Conservation (phyloP, 1,284 basidiomycete species). For the Xanthoconium separans region DNA sequence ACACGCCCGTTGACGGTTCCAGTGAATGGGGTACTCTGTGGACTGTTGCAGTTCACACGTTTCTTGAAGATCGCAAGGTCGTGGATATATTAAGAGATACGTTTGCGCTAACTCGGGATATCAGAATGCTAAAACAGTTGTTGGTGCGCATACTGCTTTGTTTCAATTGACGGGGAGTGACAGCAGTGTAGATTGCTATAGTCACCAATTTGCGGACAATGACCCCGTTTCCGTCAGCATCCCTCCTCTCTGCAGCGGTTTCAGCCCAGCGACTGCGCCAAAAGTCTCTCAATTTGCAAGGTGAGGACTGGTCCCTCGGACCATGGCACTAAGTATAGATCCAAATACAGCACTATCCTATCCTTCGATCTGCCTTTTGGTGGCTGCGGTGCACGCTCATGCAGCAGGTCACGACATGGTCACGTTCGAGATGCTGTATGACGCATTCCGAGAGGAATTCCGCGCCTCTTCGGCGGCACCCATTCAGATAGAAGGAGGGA, state of each 20-base stretch:
- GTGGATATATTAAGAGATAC: constrained; percentile 52
- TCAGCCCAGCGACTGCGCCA: constrained; percentile 54
- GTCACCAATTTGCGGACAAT: constrained; percentile 47
- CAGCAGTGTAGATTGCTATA: constrained; percentile 45
- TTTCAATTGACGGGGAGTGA: constrained; percentile 26
- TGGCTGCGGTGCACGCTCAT: constrained; percentile 64
- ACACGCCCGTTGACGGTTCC: constrained; percentile 26
- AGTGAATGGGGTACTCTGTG: constrained; percentile 58
- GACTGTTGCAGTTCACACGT: constrained; percentile 56
- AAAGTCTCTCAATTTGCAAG: constrained; percentile 47
- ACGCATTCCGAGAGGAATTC: constrained; percentile 65
- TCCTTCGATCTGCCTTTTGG: constrained; percentile 70
- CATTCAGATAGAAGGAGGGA: constrained; percentile 68
- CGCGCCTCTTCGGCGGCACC: constrained; percentile 68
- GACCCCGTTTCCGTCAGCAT: constrained; percentile 52
- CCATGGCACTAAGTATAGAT: constrained; percentile 5
- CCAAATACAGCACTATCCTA: constrained; percentile 57
- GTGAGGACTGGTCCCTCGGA: constrained; percentile 38
- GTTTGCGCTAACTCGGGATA: constrained; percentile 66
- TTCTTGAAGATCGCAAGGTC: constrained; percentile 49
- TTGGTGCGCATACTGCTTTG: constrained; percentile 50
- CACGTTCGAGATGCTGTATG: constrained; percentile 79
- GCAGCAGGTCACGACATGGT: constrained; percentile 66
- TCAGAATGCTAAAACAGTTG: constrained; percentile 61
- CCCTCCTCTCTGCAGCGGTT: constrained; percentile 41